phyloP scores from a whole-genome alignment of 2,329 filamentous ascomycete genomes.

The Myriosclerotinia curreyana region DNA sequence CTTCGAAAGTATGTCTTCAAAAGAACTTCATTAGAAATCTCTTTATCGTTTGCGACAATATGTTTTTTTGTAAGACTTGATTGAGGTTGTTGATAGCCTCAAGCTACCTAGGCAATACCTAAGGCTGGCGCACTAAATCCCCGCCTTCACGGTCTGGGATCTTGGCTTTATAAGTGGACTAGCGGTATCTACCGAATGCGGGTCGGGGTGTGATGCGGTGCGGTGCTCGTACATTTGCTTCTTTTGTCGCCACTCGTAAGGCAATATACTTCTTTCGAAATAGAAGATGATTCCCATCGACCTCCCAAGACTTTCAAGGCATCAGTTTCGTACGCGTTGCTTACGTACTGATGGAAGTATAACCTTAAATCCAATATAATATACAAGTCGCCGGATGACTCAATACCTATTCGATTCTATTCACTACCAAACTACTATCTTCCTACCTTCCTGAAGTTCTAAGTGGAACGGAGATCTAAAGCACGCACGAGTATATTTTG shows the following conservation, averaged over 20 bases:
- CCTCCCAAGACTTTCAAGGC: neutral
- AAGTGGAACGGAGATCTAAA: too few species aligned
- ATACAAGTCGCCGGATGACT: neutral
- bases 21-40: neutral
- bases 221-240: too few species aligned
- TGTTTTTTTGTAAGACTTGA: neutral
- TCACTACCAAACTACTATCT: too few species aligned
- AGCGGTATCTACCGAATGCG: constrained; percentile 1
- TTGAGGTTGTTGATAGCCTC: neutral
- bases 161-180: neutral
- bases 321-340: constrained; percentile 5
- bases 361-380: constrained; percentile 1
- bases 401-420: too few species aligned
- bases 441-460: too few species aligned
- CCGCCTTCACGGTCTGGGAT: neutral
- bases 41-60: constrained; percentile 1
- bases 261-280: neutral
- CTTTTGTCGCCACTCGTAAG: neutral
- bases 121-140: constrained; percentile 7
- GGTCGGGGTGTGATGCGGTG: too few species aligned
- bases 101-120: neutral
- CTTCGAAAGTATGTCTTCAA: neutral
- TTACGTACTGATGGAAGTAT: neutral
- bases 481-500: too few species aligned
- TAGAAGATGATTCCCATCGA: neutral